phyloP scores from a whole-genome alignment of 805 yeast species.

The Lipomyces sp. region DNA sequence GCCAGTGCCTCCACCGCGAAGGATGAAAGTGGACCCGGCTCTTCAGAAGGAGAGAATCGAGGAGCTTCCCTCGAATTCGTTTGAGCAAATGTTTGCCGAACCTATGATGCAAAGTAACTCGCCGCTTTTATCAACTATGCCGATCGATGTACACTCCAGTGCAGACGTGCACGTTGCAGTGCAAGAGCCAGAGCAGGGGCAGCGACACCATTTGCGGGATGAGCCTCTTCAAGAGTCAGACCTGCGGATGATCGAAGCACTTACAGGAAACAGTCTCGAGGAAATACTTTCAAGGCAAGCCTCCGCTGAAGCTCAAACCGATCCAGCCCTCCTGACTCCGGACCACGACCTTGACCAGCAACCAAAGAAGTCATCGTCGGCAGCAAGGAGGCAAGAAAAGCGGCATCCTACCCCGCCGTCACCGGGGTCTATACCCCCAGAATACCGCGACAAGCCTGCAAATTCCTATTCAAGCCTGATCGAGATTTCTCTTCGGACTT shows the following conservation, averaged over 20 bases:
- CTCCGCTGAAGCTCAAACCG: no score
- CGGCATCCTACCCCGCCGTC: conserved; percentile 25
- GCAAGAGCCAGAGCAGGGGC: not conserved
- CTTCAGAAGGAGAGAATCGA: no score
- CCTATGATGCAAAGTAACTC: no score
- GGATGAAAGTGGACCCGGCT: no score
- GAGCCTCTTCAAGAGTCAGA: conserved; percentile 5
- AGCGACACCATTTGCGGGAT: not conserved
- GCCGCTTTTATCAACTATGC: no score
- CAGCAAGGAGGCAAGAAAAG: conserved; percentile 14
- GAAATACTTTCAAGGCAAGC: no score
- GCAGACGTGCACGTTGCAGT: no score
- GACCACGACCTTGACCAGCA: not conserved
- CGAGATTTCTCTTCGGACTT: conserved; percentile 69
- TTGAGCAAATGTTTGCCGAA: not conserved
- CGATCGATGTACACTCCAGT: no score
- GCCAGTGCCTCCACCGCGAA: no score
- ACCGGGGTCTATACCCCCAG: conserved; percentile 71
- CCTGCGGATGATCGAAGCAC: conserved; percentile 13
- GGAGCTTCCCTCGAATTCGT: no score
- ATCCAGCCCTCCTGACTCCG: not conserved
- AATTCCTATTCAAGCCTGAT: conserved; percentile 77
- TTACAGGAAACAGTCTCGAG: conserved; percentile 1
- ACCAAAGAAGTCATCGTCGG: not conserved
- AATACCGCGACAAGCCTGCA: conserved; percentile 79